These are phyloP conservation scores for Colletotrichum karsti DNA, from an alignment of 2,329 filamentous ascomycete species.

Conservation along the genomic window DNA sequence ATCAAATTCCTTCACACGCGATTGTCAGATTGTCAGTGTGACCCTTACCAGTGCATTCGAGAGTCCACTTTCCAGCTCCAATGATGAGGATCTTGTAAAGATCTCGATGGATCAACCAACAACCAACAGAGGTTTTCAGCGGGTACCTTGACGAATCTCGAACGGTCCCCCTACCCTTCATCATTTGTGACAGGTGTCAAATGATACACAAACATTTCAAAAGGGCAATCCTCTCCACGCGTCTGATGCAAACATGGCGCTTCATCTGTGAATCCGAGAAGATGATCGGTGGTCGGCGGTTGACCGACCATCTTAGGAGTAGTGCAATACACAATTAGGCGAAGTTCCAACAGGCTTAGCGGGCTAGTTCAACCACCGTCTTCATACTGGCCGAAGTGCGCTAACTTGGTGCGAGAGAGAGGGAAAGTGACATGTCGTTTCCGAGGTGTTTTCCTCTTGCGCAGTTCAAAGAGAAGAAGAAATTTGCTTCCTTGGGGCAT, in stretches of 20 bases:
- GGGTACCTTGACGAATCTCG: background rate
- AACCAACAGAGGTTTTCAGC: background rate
- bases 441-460: background rate
- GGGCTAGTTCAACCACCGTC: background rate
- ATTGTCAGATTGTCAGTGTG: slow-evolving; percentile 5
- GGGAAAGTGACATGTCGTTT: slow-evolving; percentile 14
- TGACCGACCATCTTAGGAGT: slow-evolving; percentile 2
- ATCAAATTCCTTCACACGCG: background rate
- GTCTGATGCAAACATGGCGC: background rate
- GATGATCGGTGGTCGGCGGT: slow-evolving; percentile 8
- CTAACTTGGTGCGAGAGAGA: background rate
- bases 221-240: background rate
- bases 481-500: background rate
- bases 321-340: background rate
- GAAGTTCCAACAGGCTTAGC: slow-evolving; percentile 2
- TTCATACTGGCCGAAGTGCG: background rate
- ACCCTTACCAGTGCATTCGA: background rate
- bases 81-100: slow-evolving; percentile 15
- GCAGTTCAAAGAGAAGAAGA: background rate
- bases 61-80: background rate
- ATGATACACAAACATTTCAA: background rate
- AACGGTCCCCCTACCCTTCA: background rate
- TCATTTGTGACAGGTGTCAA: slow-evolving; percentile 18
- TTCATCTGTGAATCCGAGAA: background rate
- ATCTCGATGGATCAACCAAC: slow-evolving; percentile 22